These are phyloP conservation scores for Kodamaea anthophila DNA, from an alignment of 1,139 yeast species.

Conservation along the genomic window DNA sequence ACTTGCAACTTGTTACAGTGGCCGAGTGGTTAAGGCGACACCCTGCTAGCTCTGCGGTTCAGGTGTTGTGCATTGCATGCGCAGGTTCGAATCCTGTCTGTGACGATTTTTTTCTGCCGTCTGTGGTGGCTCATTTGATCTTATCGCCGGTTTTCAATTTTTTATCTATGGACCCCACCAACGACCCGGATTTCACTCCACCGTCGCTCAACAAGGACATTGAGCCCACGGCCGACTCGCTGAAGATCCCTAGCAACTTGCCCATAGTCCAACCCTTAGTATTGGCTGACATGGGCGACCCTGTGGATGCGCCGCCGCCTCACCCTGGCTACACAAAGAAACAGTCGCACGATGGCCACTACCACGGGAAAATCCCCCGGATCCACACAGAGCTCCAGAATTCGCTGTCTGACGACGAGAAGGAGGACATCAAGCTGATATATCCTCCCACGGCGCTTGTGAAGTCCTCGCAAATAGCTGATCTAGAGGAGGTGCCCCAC, in stretches of 20 bases:
- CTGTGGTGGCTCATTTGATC: slow-evolving; percentile 2
- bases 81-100: slow-evolving; percentile 90
- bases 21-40: slow-evolving; percentile 25
- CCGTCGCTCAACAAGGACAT: slow-evolving; percentile 56
- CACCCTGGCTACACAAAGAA: slow-evolving; percentile 30
- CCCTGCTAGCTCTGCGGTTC: slow-evolving; percentile 30
- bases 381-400: slow-evolving; percentile 36
- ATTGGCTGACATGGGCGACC: slow-evolving; percentile 65
- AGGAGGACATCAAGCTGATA: slow-evolving; percentile 7
- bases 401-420: slow-evolving; percentile 24
- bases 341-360: slow-evolving; percentile 11
- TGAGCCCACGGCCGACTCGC: slow-evolving; percentile 67
- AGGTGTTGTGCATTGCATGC: slow-evolving; percentile 83
- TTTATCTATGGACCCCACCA: slow-evolving; percentile 63
- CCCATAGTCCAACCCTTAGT: slow-evolving; percentile 67
- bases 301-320: slow-evolving; percentile 70
- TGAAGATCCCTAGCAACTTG: slow-evolving; percentile 64
- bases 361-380: slow-evolving; percentile 37
- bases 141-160: neutral
- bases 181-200: slow-evolving; percentile 73
- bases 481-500: slow-evolving; percentile 92
- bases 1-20: slow-evolving; percentile 17
- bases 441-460: slow-evolving; percentile 46
- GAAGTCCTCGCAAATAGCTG: slow-evolving; percentile 73
- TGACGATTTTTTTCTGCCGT: slow-evolving; percentile 47